Conservation (phyloP, 1,284 basidiomycete genomes). For the Stygiomarasmius scandens region DNA sequence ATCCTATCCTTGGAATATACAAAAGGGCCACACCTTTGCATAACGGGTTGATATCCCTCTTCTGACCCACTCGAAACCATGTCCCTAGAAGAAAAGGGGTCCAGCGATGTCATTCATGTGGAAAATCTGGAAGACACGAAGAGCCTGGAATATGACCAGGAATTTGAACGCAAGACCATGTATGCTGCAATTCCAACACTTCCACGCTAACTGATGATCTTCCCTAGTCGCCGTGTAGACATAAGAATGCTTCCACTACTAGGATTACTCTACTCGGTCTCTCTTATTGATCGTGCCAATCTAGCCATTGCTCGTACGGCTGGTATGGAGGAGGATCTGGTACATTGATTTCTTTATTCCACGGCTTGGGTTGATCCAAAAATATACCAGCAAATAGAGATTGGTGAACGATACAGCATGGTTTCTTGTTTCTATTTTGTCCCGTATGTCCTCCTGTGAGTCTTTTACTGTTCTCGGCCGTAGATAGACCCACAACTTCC, state of each 20-base stretch:
- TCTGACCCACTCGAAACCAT: not conserved
- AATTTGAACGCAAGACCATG: conserved; percentile 4
- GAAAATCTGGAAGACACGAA: not conserved
- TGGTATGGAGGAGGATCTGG: conserved; percentile 45
- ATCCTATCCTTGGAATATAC: not conserved
- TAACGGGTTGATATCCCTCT: not conserved
- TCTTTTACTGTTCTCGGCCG: conserved; percentile 13
- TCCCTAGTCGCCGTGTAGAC: conserved; percentile 40
- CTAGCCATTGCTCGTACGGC: conserved; percentile 45
- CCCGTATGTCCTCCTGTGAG: conserved; percentile 38
- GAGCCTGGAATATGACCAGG: not conserved
- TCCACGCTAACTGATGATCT: not conserved
- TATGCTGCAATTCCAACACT: conserved; percentile 32
- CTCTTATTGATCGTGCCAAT: conserved; percentile 47
- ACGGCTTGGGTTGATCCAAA: too few species aligned
- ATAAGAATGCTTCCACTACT: conserved; percentile 45
- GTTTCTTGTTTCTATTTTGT: conserved; percentile 40
- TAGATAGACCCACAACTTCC: conserved; percentile 12
- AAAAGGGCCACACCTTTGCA: not conserved
- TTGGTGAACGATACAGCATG: conserved; percentile 37
- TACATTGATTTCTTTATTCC: too few species aligned
- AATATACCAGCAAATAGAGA: conserved; percentile 10
- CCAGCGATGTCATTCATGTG: not conserved
- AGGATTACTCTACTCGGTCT: conserved; percentile 41
- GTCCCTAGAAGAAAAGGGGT: not conserved